Conservation (phyloP, 495 filamentous ascomycete genomes). For the Penicillium robsamsonii region DNA sequence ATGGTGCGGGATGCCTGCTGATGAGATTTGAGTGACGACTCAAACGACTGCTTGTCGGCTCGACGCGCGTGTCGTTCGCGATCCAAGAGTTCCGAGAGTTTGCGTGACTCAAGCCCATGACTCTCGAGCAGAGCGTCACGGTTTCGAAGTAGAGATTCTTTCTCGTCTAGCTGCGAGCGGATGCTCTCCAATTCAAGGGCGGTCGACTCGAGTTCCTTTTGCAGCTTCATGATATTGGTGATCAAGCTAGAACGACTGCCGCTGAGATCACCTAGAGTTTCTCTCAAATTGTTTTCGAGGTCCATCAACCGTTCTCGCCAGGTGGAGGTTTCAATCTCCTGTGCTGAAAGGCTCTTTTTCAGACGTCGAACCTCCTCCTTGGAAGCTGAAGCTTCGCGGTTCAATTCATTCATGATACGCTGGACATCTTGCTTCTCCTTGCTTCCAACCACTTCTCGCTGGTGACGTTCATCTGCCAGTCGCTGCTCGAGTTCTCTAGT, state of each 20-base stretch:
- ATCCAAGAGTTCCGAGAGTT: conserved; percentile 83
- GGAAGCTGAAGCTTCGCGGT: conserved; percentile 70
- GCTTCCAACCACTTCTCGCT: conserved; percentile 80
- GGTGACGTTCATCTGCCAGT: conserved; percentile 73
- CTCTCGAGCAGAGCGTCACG: conserved; percentile 91
- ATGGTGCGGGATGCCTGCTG: conserved; percentile 80
- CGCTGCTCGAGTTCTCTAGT: conserved; percentile 74
- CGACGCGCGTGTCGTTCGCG: conserved; percentile 83
- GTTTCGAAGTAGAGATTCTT: conserved; percentile 82
- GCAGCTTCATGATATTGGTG: conserved; percentile 81
- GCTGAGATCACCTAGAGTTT: conserved; percentile 78
- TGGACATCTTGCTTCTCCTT: conserved; percentile 87
- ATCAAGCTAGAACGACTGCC: conserved; percentile 85
- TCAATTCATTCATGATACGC: conserved; percentile 78
- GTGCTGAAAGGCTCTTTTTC: conserved; percentile 73
- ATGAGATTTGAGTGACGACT: conserved; percentile 81
- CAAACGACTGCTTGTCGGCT: conserved; percentile 80
- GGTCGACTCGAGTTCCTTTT: conserved; percentile 81
- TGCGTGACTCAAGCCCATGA: conserved; percentile 79
- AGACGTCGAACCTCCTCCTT: conserved; percentile 86
- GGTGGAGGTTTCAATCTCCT: conserved; percentile 82
- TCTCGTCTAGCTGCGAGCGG: conserved; percentile 74
- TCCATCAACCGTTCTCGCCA: conserved; percentile 89
- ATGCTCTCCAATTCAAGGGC: conserved; percentile 76
- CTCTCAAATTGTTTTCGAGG: conserved; percentile 81